Conservation (phyloP, 306 rosid genomes). For the Crotalaria pallida region DNA sequence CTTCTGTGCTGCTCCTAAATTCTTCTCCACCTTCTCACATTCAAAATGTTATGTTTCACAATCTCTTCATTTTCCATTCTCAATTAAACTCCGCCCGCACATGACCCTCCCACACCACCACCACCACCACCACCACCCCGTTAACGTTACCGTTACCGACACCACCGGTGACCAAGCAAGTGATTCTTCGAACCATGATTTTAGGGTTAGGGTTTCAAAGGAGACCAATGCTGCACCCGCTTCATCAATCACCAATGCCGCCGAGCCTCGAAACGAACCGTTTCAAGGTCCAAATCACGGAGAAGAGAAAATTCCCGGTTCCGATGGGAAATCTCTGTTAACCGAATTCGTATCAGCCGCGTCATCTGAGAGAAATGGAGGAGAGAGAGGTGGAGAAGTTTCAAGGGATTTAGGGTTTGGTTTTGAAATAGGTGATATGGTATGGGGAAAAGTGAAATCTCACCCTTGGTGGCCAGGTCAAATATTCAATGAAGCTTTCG, state of each 20-base stretch:
- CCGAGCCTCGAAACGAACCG: background rate
- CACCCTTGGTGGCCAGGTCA: conserved; percentile 99
- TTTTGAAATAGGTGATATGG: conserved; percentile 82
- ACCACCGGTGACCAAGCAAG: conserved; percentile 26
- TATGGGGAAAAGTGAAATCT: conserved; percentile 97
- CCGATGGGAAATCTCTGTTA: conserved; percentile 45
- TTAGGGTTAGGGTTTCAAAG: conserved; percentile 30
- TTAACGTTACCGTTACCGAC: conserved; percentile 18
- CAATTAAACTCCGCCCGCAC: background rate
- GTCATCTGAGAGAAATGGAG: conserved; percentile 58
- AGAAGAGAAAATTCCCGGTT: conserved; percentile 21
- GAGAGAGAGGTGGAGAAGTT: background rate
- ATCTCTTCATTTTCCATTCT: background rate
- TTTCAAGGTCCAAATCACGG: conserved; percentile 14
- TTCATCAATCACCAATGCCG: background rate
- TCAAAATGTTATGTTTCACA: background rate
- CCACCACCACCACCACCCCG: conserved; percentile 6
- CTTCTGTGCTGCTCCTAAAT: background rate
- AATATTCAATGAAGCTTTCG: conserved; percentile 71
- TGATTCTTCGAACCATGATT: conserved; percentile 30
- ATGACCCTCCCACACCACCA: conserved; percentile 41
- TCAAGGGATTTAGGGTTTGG: conserved; percentile 58
- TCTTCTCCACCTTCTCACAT: background rate
- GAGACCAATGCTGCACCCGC: conserved; percentile 11
- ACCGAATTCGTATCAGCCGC: conserved; percentile 77